Evolutionary conservation across 306 rosid species (phyloP), one percentile per base, ranked within the genome.

Genomic region (Pachyrhizus erosus): DNA sequence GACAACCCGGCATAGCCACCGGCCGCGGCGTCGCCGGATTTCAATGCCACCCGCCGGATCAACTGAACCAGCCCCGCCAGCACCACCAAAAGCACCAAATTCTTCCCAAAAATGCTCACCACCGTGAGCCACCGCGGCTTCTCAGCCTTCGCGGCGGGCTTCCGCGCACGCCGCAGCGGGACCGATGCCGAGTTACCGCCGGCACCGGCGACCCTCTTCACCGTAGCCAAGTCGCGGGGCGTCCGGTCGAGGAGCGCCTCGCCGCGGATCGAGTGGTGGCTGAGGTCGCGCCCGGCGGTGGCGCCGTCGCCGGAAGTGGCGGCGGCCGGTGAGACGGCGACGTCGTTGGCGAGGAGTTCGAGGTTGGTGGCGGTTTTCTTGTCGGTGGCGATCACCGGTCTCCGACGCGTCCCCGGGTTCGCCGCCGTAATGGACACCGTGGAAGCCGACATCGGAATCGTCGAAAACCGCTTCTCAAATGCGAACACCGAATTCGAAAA

Each of bases 381-480:
- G 29, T 93, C 97, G 79, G 85, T 29, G 21, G 73, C 77, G 66
- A 89, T 79, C 2, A 91, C 94, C 0, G 97, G 83, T n/a, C 97
- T 88, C 78, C 98, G 93, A 64, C 99, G 97, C 34, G 92, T 48
- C 70, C 89, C 85, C 81, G 98, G 97, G 82, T 87, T 92, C 68
- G 97, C 91, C 82, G 97, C 97, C 88, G 98, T 90, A 54, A 94
- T 91, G 8, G 99, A 93, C 13, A 92, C 93, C 51, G 97, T 92
- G 83, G 99, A 93, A 82, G 99, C 97, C 81, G 99, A 93, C 99
- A 96, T 96, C 85, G 73, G 86, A 61, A 48, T 76, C 61, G 65
- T 26, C 81, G 29, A 87, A n/a, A 72, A 39, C 73, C 33, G 42
- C 24, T 37, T 71, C 34, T 62, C 70, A 69, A 33, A 80, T 21